Evolutionary conservation across 78 protist genomes (phyloP).

Genomic region (Chrysochromulina parva): DNA sequence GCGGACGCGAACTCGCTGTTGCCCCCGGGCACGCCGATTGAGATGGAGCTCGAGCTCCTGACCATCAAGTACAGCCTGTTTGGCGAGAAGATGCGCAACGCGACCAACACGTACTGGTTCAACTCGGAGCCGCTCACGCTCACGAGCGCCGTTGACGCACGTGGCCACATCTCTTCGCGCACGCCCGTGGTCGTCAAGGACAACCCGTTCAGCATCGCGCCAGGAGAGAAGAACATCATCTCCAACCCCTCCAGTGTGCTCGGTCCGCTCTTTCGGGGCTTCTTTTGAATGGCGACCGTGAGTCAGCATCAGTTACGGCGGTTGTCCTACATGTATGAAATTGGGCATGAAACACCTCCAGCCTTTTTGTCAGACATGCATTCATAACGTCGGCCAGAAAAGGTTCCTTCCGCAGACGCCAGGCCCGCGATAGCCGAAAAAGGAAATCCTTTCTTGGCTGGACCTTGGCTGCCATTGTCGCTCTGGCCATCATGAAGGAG

Average conservation of each 20-base stretch:
- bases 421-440: too few relatives aligned
- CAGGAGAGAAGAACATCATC: neutral
- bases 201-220: neutral
- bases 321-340: too few relatives aligned
- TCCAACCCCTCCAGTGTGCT: neutral
- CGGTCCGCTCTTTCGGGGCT: neutral
- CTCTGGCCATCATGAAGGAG: too few relatives aligned
- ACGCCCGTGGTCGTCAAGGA: neutral
- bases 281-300: too few relatives aligned
- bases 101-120: neutral
- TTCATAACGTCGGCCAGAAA: too few relatives aligned
- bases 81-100: constrained; percentile 6
- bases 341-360: too few relatives aligned
- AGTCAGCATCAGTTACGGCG: too few relatives aligned
- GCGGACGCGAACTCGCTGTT: neutral
- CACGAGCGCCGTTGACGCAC: neutral
- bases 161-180: neutral
- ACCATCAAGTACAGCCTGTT: neutral
- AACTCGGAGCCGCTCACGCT: neutral
- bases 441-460: too few relatives aligned
- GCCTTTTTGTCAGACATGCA: too few relatives aligned
- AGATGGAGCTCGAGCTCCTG: neutral
- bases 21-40: neutral
- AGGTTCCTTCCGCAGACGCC: too few relatives aligned
- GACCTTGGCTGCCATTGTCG: too few relatives aligned